phyloP scores from a whole-genome alignment of 2,329 filamentous ascomycete species.

The Verticillium longisporum region DNA sequence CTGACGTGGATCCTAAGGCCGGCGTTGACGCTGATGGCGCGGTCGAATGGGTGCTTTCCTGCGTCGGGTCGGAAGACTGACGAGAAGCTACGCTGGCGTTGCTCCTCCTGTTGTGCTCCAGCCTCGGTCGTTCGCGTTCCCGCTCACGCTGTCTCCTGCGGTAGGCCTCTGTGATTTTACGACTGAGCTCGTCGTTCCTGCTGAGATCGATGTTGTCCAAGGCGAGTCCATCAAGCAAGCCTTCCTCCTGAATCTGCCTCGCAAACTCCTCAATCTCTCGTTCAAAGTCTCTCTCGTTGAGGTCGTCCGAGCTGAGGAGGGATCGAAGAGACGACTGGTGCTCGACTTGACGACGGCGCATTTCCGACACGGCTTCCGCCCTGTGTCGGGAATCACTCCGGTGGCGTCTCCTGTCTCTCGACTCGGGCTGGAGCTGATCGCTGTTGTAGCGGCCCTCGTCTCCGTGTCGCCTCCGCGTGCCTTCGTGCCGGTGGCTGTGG shows the following conservation, averaged over 20 bases:
- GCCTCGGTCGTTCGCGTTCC: constrained; percentile 25
- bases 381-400: constrained; percentile 39
- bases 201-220: constrained; percentile 77
- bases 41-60: constrained; percentile 5
- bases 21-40: constrained; percentile 8
- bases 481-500: constrained; percentile 19
- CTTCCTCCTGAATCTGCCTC: constrained; percentile 81
- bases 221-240: constrained; percentile 80
- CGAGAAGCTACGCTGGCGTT: constrained; percentile 31
- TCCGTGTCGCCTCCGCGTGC: constrained; percentile 20
- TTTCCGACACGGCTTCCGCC: constrained; percentile 26
- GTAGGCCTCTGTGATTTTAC: constrained; percentile 85
- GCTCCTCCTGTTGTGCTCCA: constrained; percentile 37
- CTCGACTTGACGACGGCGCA: constrained; percentile 58
- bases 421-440: constrained; percentile 30
- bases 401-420: constrained; percentile 27
- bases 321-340: constrained; percentile 87
- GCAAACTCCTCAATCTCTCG: constrained; percentile 87
- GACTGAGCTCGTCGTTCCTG: constrained; percentile 84
- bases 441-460: constrained; percentile 20
- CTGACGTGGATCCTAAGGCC: constrained; percentile 1
- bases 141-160: constrained; percentile 64
- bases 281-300: constrained; percentile 73
- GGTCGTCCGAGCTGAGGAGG: constrained; percentile 71
- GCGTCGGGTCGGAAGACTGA: constrained; percentile 15